Evolutionary conservation across 129 eudicot species (phyloP).

Genomic region (Flaveria ramosissima): DNA sequence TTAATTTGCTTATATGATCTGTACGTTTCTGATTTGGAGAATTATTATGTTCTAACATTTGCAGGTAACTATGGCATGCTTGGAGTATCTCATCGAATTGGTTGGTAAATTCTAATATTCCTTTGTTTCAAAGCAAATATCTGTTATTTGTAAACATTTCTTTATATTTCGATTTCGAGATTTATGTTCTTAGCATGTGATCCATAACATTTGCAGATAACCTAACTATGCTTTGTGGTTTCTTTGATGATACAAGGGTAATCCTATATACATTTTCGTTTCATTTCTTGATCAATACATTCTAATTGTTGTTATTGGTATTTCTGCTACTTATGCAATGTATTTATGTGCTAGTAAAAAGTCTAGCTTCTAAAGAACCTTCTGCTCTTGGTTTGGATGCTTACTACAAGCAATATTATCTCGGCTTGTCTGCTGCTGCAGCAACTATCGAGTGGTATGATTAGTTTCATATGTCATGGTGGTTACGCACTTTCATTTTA

Average conservation of each 20-base stretch:
- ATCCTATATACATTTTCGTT: slow-evolving; percentile 2
- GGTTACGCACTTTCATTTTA: neutral
- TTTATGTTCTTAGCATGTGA: no score
- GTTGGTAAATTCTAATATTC: no score
- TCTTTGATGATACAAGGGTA: slow-evolving; percentile 87
- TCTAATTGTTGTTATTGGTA: slow-evolving; percentile 13
- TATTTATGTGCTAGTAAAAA: slow-evolving; percentile 55
- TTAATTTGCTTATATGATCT: neutral
- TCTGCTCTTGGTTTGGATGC: slow-evolving; percentile 96
- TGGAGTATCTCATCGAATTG: neutral
- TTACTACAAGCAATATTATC: slow-evolving; percentile 92
- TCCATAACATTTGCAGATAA: slow-evolving; percentile 64
- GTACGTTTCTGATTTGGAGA: slow-evolving; percentile 7
- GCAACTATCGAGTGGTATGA: no score
- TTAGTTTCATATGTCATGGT: neutral
- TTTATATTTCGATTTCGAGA: no score
- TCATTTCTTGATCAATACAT: neutral
- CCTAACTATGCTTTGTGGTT: slow-evolving; percentile 64
- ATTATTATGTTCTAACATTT: slow-evolving; percentile 14
- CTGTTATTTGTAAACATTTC: no score
- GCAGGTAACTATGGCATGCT: slow-evolving; percentile 56
- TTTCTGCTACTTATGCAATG: slow-evolving; percentile 27
- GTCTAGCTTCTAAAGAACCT: slow-evolving; percentile 83
- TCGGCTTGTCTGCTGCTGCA: slow-evolving; percentile 95
- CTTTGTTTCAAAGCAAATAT: no score